Evolutionary conservation across 2,329 filamentous ascomycete species (phyloP).

Genomic region (Lecanicillium sp.): DNA sequence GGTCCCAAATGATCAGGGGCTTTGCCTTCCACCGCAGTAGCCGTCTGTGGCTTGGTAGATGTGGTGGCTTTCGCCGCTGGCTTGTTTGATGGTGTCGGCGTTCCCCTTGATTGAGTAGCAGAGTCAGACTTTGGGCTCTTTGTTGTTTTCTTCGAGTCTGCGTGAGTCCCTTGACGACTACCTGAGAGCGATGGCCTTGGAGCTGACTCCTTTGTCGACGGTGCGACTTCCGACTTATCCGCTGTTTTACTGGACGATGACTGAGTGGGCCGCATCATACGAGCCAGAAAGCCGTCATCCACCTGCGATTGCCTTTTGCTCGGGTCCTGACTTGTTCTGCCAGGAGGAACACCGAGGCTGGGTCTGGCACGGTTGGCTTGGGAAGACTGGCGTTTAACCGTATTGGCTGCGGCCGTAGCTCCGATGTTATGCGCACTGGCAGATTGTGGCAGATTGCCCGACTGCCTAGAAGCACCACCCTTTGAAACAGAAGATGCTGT

Average conservation of each 20-base stretch:
- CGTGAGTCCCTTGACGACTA: background rate
- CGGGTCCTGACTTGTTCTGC: constrained; percentile 32
- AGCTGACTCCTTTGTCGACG: constrained; percentile 37
- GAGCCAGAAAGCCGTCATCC: constrained; percentile 66
- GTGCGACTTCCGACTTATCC: constrained; percentile 45
- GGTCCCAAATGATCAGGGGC: background rate
- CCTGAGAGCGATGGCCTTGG: constrained; percentile 1
- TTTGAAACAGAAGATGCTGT: constrained; percentile 64
- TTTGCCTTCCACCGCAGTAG: too few species aligned
- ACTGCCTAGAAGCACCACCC: constrained; percentile 20
- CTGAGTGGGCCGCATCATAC: constrained; percentile 73
- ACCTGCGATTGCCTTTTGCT: constrained; percentile 45
- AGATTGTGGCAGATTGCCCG: constrained; percentile 24
- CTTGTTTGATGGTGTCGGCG: constrained; percentile 2
- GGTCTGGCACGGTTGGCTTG: constrained; percentile 36
- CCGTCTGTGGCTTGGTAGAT: background rate
- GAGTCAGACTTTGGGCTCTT: constrained; percentile 15
- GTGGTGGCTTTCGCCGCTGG: background rate
- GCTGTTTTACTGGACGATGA: constrained; percentile 58
- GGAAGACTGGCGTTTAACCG: constrained; percentile 36
- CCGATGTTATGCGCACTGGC: constrained; percentile 19
- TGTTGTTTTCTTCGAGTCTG: constrained; percentile 9
- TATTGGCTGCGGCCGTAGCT: constrained; percentile 28
- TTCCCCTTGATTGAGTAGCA: constrained; percentile 3
- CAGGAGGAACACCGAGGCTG: constrained; percentile 50